Conservation (phyloP, 106 monocot genomes). For the Dendrobium catenatum region DNA sequence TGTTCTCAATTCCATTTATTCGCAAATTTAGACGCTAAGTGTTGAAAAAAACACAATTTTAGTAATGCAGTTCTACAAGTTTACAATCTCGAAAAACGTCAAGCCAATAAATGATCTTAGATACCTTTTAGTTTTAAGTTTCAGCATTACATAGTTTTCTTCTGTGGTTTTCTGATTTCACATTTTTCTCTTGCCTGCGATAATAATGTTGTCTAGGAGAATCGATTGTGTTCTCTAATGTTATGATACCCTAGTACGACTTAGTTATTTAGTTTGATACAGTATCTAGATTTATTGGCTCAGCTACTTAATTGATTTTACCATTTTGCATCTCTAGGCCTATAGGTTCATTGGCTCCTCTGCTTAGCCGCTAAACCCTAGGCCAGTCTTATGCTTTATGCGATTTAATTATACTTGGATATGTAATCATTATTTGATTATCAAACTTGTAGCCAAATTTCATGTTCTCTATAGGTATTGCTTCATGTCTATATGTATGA, state of each 20-base stretch:
- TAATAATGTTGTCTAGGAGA: background rate
- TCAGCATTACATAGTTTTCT: background rate
- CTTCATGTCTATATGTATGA: background rate
- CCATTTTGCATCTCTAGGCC: background rate
- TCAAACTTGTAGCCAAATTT: background rate
- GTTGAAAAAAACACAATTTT: background rate
- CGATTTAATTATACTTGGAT: background rate
- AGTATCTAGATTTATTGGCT: background rate
- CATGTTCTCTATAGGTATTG: background rate
- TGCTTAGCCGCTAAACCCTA: background rate
- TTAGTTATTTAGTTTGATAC: background rate
- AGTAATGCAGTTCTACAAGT: background rate
- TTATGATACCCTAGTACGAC: background rate
- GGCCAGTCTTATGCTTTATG: background rate
- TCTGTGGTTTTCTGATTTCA: background rate
- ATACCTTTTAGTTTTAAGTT: background rate
- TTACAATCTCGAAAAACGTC: too few species aligned
- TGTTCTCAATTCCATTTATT: background rate
- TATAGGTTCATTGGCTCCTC: background rate
- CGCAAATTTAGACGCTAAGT: background rate
- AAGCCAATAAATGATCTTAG: too few species aligned
- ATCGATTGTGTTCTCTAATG: background rate
- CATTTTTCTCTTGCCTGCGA: background rate
- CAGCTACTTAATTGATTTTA: background rate
- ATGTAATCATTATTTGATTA: background rate